Conservation (phyloP, 164 flowering plant genomes). For the Houttuynia cordata region DNA sequence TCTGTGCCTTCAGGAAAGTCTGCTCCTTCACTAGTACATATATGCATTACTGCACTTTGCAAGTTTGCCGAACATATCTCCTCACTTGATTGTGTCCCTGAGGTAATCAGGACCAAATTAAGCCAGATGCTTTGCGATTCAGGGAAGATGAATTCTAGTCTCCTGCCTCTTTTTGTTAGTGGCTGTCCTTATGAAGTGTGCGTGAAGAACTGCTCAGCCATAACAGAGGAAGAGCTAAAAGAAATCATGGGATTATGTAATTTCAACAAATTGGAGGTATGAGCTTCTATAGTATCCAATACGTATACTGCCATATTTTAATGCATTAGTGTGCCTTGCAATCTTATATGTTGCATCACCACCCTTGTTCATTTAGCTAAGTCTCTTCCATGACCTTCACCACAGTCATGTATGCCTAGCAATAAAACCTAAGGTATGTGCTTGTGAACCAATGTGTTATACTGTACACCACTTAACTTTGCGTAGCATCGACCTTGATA, state of each 20-base stretch:
- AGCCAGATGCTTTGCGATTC: constrained; percentile 48
- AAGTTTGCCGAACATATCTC: constrained; percentile 47
- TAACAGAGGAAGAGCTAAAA: constrained; percentile 52
- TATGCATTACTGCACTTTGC: constrained; percentile 37
- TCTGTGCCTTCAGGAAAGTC: constrained; percentile 1
- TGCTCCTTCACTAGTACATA: constrained; percentile 42
- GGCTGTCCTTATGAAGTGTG: constrained; percentile 68
- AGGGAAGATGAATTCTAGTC: constrained; percentile 40
- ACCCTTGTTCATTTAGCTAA: no score
- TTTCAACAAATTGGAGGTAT: constrained; percentile 41
- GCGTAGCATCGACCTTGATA: no score
- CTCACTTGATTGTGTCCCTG: constrained; percentile 63
- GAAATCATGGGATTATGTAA: constrained; percentile 36
- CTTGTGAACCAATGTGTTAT: no score
- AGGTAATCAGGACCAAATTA: constrained; percentile 42
- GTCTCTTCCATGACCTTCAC: no score
- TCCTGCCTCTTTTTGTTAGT: constrained; percentile 40
- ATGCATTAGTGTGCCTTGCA: not conserved
- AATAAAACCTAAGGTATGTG: no score
- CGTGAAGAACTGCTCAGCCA: constrained; percentile 59
- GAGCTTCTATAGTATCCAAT: no score
- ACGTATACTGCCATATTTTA: not conserved
- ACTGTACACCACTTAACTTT: no score
- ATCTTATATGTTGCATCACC: not conserved
- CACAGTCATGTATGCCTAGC: no score